Base-by-base conservation (phyloP, 2,329 filamentous ascomycete species). In the Diaporthe eres region DNA sequence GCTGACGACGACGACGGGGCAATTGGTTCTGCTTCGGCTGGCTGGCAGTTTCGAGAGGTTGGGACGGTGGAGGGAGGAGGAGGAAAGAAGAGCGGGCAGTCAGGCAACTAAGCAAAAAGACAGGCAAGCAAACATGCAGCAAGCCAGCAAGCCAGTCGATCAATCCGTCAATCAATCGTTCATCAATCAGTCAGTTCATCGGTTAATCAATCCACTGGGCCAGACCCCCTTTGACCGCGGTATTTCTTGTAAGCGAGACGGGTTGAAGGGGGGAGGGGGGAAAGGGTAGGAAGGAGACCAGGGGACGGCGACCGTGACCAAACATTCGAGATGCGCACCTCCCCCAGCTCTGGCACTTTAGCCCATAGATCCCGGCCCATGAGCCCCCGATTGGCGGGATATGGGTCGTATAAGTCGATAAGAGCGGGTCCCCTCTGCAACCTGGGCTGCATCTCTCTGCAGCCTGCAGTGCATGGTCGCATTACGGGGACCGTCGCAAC, bases 391-490 rank as follows among this genome's bases (percentile, higher is more conserved):
- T 73, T 73, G 71, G 71, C 44, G 47, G 58, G 65, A 39, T 28
- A 19, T 39, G 28, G 44, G 39, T 65, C 71, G 71, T 73, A 37
- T 65, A 65, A 42, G 58, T 53, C 57, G 58, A 73, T 73, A 73
- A 55, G 65, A 55, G 58, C 58, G 71, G 71, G 71, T 63, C 71
- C 17, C n/a, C 22, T 51, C 44, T 68, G 63, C 63, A 53, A 68
- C 63, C 28, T 34, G 63, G 44, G 10, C 63, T 61, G 58, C 58
- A 61, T 12, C 37, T 42, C 2, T 28, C 39, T 51, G 63, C 63
- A 68, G 31, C 31, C 42, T 67, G 61, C 61, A 67, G 15, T 49
- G 63, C 63, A 39, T 68, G 65, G 65, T 53, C 65, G 65, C 65
- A 68, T 37, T 39, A n/a, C 19, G 28, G 47, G 31, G 65, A 37